These are phyloP conservation scores for Cyclotella kingstonii DNA, from an alignment of 108 stramenopile genomes.

Conservation along the genomic window DNA sequence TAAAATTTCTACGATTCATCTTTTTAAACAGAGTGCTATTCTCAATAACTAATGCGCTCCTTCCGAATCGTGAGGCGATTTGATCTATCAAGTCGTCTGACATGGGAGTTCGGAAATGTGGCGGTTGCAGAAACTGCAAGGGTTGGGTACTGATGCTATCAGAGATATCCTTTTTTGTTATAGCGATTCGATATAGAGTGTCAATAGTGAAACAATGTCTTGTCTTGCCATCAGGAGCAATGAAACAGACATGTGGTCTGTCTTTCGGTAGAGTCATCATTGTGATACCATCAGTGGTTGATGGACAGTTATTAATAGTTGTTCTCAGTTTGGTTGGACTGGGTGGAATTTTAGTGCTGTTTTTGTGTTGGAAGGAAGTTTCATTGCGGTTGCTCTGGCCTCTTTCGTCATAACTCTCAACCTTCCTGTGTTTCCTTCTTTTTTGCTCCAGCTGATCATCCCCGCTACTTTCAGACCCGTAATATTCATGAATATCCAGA, in stretches of 20 bases:
- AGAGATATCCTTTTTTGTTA: constrained; percentile 28
- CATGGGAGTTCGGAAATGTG: constrained; percentile 78
- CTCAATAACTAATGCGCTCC: constrained; percentile 58
- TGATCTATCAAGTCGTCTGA: constrained; percentile 79
- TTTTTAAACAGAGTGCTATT: constrained; percentile 60
- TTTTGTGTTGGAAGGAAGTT: constrained; percentile 7
- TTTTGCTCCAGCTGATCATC: constrained; percentile 21
- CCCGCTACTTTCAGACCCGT: not conserved
- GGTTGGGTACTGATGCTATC: constrained; percentile 16
- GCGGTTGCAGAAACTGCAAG: constrained; percentile 72
- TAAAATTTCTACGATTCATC: constrained; percentile 7
- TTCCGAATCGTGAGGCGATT: constrained; percentile 75
- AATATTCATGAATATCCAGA: constrained; percentile 41
- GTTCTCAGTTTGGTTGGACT: constrained; percentile 37
- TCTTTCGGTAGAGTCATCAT: constrained; percentile 46
- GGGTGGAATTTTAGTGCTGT: constrained; percentile 8
- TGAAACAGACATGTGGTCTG: constrained; percentile 64
- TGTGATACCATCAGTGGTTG: constrained; percentile 66
- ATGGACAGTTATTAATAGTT: constrained; percentile 49
- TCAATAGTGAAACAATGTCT: constrained; percentile 80
- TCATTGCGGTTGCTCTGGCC: not conserved
- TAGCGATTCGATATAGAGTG: constrained; percentile 72
- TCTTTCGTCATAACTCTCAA: constrained; percentile 7
- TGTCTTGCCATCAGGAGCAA: constrained; percentile 59
- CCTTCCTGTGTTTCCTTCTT: constrained; percentile 1